These are phyloP conservation scores for Amaranthus hypochondriacus DNA, from an alignment of 148 eudicot genomes.

Conservation along the genomic window DNA sequence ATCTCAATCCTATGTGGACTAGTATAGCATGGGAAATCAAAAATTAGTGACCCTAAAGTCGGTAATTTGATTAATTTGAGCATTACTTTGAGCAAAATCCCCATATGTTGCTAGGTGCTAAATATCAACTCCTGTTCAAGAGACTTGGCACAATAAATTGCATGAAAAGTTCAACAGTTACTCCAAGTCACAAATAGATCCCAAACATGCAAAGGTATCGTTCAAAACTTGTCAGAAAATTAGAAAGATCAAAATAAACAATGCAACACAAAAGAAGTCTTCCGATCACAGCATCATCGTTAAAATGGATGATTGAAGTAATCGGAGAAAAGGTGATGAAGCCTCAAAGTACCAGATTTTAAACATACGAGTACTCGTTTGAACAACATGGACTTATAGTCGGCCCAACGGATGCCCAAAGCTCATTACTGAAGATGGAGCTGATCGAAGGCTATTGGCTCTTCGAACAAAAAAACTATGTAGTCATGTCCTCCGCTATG, in stretches of 20 bases:
- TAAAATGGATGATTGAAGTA: not conserved
- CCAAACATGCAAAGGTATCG: not conserved
- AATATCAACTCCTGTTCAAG: too few species aligned
- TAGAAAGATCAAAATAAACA: not conserved
- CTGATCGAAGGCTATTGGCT: not conserved
- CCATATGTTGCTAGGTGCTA: too few species aligned
- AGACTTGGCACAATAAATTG: too few species aligned
- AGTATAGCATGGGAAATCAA: too few species aligned
- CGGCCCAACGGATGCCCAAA: slow-evolving; percentile 2
- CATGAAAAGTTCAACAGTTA: too few species aligned
- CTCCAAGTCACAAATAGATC: not conserved
- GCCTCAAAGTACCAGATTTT: not conserved
- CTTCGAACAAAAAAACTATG: not conserved
- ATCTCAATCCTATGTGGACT: too few species aligned
- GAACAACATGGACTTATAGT: not conserved
- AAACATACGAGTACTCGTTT: not conserved
- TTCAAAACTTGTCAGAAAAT: not conserved
- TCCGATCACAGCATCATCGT: not conserved
- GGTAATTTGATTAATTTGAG: too few species aligned
- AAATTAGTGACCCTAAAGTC: too few species aligned
- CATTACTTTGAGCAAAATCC: too few species aligned
- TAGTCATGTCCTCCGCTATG: not conserved
- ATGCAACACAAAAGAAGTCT: not conserved
- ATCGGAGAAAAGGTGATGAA: not conserved
- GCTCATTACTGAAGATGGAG: not conserved